phyloP scores from a whole-genome alignment of 805 yeast genomes.

The Ogataea nakhonphanomensis region DNA sequence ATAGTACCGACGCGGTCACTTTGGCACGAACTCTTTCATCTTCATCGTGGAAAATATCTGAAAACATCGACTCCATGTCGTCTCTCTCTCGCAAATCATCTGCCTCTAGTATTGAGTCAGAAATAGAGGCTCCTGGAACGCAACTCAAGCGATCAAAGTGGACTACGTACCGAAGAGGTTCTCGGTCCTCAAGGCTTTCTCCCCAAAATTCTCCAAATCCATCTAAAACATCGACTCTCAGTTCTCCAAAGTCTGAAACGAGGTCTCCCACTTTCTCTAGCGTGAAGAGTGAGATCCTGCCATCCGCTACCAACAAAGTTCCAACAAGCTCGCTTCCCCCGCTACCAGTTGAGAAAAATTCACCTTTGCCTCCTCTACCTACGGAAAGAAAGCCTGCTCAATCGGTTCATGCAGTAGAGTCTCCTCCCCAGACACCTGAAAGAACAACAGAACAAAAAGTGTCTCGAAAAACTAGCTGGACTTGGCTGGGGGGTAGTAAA shows the following conservation, averaged over 20 bases:
- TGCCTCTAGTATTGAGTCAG: conserved; percentile 12
- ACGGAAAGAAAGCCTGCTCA: neutral
- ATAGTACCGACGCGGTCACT: conserved; percentile 76
- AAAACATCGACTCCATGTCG: conserved; percentile 35
- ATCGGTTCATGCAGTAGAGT: neutral
- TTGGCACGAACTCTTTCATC: conserved; percentile 77
- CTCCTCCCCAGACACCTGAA: conserved; percentile 13
- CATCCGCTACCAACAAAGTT: conserved; percentile 11
- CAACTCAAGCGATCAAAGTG: conserved; percentile 44
- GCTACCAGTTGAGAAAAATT: conserved; percentile 10
- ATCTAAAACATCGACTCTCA: neutral
- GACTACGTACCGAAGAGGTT: conserved; percentile 46
- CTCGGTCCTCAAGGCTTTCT: conserved; percentile 14
- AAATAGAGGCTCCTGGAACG: conserved; percentile 16
- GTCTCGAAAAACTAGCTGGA: conserved; percentile 15
- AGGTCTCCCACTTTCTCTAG: neutral
- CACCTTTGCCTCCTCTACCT: conserved; percentile 20
- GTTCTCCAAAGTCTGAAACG: neutral
- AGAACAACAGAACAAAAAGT: conserved; percentile 6
- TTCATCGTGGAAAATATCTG: conserved; percentile 54
- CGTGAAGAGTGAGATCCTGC: neutral
- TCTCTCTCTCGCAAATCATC: conserved; percentile 9
- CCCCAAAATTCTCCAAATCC: conserved; percentile 3
- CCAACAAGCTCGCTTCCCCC: conserved; percentile 18
- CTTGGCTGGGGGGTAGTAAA: conserved; percentile 16